Base-by-base conservation (phyloP, 1,284 basidiomycete genomes). In the Tilletia walkeri region DNA sequence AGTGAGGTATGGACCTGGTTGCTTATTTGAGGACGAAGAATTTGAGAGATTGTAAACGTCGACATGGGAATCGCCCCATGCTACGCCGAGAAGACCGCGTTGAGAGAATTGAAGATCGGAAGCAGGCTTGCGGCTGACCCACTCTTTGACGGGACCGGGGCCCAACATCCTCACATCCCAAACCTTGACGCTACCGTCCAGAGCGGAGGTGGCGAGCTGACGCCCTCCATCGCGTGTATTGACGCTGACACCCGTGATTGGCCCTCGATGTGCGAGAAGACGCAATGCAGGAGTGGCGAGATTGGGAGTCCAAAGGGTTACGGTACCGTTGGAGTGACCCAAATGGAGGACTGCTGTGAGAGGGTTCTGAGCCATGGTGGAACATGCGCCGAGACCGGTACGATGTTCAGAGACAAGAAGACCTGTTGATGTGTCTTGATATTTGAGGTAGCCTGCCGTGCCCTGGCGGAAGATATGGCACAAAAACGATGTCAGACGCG, bases 161-260 rank as follows among this genome's bases (percentile, higher is more conserved):
- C 92, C 94, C 91, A 95, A 95, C 86, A 94, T 97, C 67, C 96
- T 86, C 79, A 90, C 92, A 85, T 99, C 96, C 96, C 95, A 99
- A 6, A 89, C 88, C 82, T 98, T 99, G 73, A 99, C 91, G 0
- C 86, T 88, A 0, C 94, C 92, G 78, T 99, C 96, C 74, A 91
- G 86, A 0, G 95, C 94, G 2, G 91, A 88, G 0, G 94, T 97
- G 0, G 92, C 91, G 89, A 97, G 92, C 80, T 98, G 95, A 56
- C 93, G 85, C 0, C 95, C 95, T 49, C 85, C 92, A 39, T 82
- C 83, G 0, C 77, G 78, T 16, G 92, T 90, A 84, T 98, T 94
- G 5, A 97, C 88, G 36, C 90, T 88, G 14, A 97, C 87, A 47
- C 90, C 89, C 0, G 89, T 88, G 0, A 99, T 89, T 0, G 94